Conservation (phyloP, 345 rosid species). For the Hibiscus syriacus region DNA sequence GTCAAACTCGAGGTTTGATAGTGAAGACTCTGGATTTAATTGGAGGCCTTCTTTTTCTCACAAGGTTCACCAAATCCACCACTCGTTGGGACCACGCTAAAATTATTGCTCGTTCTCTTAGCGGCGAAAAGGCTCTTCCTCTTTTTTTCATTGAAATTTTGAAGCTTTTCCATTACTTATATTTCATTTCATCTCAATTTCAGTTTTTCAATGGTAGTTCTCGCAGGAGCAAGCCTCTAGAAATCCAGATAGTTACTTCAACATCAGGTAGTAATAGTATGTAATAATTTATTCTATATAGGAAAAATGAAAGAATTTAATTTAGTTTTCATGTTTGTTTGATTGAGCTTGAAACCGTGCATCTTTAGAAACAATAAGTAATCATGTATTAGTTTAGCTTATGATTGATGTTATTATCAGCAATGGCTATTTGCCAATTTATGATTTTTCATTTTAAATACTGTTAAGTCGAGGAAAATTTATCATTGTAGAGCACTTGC, state of each 20-base stretch:
- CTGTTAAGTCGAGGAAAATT: background rate
- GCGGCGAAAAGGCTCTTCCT: slow-evolving; percentile 60
- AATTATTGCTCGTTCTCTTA: slow-evolving; percentile 64
- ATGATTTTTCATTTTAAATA: background rate
- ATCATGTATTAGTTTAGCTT: background rate
- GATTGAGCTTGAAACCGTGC: too few relatives aligned
- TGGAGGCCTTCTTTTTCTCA: slow-evolving; percentile 74
- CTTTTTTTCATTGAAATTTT: background rate
- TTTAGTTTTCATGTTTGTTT: too few relatives aligned
- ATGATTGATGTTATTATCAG: background rate
- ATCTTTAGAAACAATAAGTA: too few relatives aligned
- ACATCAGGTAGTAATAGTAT: slow-evolving; percentile 52
- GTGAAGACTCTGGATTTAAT: slow-evolving; percentile 60
- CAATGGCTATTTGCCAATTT: background rate
- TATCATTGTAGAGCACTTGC: slow-evolving; percentile 52
- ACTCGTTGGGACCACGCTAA: slow-evolving; percentile 89
- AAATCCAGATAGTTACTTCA: slow-evolving; percentile 87
- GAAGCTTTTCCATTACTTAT: background rate
- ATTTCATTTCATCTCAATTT: background rate
- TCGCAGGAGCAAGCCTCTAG: slow-evolving; percentile 82
- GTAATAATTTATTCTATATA: too few relatives aligned
- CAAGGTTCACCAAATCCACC: slow-evolving; percentile 79
- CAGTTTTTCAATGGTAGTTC: slow-evolving; percentile 30
- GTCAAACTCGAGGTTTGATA: slow-evolving; percentile 51
- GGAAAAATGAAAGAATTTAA: too few relatives aligned